These are phyloP conservation scores for Hyaloperonospora brassicae DNA, from an alignment of 352 stramenopile species.

Conservation along the genomic window DNA sequence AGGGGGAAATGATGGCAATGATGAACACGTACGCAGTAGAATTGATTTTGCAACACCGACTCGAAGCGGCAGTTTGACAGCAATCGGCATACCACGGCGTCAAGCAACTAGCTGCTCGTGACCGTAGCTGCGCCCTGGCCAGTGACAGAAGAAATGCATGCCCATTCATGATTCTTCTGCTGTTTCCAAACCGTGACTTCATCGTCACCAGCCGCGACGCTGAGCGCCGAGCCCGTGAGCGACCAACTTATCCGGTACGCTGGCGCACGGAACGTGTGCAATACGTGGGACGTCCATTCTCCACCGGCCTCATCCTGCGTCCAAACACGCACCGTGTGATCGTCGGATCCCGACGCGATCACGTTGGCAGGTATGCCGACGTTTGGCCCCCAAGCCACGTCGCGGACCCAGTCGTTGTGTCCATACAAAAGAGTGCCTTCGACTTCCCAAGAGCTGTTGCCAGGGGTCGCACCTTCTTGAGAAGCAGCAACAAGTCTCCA, in stretches of 20 bases:
- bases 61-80: background rate
- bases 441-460: constrained; percentile 30
- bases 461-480: constrained; percentile 23
- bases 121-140: constrained; percentile 45
- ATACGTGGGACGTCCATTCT: constrained; percentile 51
- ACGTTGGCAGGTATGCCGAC: constrained; percentile 76
- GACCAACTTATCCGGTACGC: constrained; percentile 85
- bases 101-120: constrained; percentile 20
- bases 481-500: constrained; percentile 41
- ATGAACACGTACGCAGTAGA: constrained; percentile 8
- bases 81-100: background rate
- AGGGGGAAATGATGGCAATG: constrained; percentile 4
- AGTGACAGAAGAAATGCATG: constrained; percentile 63
- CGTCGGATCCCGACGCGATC: constrained; percentile 72
- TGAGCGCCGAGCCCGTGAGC: constrained; percentile 56
- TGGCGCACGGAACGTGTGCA: constrained; percentile 61
- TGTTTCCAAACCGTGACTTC: constrained; percentile 82
- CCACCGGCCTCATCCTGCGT: constrained; percentile 57
- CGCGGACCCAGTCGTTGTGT: constrained; percentile 79
- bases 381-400: constrained; percentile 78
- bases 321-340: constrained; percentile 77
- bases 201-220: constrained; percentile 56
- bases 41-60: constrained; percentile 3
- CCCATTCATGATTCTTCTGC: constrained; percentile 48
- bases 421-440: constrained; percentile 40